phyloP scores from a whole-genome alignment of 2,329 filamentous ascomycete species.

The Aspergillus udagawae region DNA sequence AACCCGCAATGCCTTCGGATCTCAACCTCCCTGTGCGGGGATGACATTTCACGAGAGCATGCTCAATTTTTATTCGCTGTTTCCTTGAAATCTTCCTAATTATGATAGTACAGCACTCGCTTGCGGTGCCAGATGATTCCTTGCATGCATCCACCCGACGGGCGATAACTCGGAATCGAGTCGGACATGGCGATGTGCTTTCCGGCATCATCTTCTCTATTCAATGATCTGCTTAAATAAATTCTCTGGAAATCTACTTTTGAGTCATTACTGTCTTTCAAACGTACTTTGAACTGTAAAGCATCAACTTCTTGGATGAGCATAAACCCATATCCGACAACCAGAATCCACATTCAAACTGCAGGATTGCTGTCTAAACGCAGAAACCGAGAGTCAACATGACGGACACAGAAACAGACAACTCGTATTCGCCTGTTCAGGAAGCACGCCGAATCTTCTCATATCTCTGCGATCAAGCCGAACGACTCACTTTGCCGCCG shows the following conservation, averaged over 20 bases:
- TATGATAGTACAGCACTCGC: background rate
- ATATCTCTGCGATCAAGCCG: conserved; percentile 31
- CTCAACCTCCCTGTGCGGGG: conserved; percentile 3
- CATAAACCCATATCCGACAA: background rate
- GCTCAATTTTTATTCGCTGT: background rate
- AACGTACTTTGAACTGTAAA: background rate
- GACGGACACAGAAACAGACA: conserved; percentile 9
- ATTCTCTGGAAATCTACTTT: background rate
- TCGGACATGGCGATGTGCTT: background rate
- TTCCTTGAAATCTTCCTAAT: background rate
- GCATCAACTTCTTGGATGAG: background rate
- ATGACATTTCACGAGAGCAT: background rate
- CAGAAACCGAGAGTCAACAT: conserved; percentile 8
- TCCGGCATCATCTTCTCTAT: background rate
- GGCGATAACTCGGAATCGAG: conserved; percentile 12
- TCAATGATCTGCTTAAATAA: background rate
- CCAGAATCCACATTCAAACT: background rate
- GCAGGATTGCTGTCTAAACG: background rate
- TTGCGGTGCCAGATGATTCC: background rate
- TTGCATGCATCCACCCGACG: conserved; percentile 11
- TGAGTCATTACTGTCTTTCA: background rate
- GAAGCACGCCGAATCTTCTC: conserved; percentile 38
- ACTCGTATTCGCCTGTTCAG: conserved; percentile 29
- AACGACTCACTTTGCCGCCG: conserved; percentile 29
- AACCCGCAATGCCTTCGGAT: conserved; percentile 4